phyloP scores from a whole-genome alignment of 2,329 filamentous ascomycete genomes.

The Fusarium sp. region DNA sequence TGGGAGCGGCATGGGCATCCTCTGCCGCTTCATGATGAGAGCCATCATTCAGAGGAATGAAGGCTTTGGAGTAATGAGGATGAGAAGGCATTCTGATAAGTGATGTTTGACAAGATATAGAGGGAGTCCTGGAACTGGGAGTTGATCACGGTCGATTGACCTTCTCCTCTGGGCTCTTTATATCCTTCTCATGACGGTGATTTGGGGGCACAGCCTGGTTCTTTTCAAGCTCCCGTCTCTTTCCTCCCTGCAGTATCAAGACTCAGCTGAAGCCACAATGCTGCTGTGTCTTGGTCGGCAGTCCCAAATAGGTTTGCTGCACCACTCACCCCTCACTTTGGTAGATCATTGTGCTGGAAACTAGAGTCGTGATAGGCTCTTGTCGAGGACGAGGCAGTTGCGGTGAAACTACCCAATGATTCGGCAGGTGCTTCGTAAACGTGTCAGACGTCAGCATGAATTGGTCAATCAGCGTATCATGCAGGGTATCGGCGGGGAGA shows the following conservation, averaged over 20 bases:
- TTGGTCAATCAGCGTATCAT: neutral
- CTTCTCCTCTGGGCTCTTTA: constrained; percentile 20
- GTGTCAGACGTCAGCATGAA: constrained; percentile 6
- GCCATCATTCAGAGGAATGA: constrained; percentile 30
- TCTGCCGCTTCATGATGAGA: constrained; percentile 27
- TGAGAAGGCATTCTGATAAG: constrained; percentile 27
- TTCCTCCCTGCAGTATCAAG: neutral
- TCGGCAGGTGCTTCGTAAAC: constrained; percentile 8
- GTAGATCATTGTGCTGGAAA: constrained; percentile 22
- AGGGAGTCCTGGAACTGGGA: neutral
- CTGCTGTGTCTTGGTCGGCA: constrained; percentile 32
- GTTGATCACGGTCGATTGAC: neutral
- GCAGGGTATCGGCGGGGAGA: neutral
- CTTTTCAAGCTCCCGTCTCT: constrained; percentile 5
- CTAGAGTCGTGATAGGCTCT: constrained; percentile 26
- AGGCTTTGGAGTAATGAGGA: constrained; percentile 10
- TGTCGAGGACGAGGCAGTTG: constrained; percentile 13
- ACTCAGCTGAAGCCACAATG: constrained; percentile 32
- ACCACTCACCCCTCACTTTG: constrained; percentile 29
- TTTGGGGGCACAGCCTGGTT: neutral
- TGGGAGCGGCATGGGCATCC: constrained; percentile 31
- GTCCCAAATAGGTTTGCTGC: constrained; percentile 24
- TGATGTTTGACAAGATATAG: neutral
- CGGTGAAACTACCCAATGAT: constrained; percentile 31
- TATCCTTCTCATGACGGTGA: neutral